phyloP scores from a whole-genome alignment of 2,329 filamentous ascomycete species.

The Venturia pyrina region DNA sequence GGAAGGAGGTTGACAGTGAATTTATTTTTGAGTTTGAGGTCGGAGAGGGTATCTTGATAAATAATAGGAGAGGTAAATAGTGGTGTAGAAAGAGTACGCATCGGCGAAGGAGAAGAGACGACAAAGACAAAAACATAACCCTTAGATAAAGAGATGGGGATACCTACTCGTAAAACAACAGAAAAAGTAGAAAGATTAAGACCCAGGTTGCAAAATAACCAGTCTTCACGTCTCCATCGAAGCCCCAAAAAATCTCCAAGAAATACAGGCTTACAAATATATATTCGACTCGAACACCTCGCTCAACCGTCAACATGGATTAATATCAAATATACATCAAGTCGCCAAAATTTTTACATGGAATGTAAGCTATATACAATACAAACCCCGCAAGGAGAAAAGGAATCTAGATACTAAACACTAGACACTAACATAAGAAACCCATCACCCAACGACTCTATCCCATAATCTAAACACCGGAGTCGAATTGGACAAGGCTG shows the following conservation, averaged over 20 bases:
- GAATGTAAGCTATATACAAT: background rate
- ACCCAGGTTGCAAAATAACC: background rate
- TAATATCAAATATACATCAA: background rate
- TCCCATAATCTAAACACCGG: conserved; percentile 9
- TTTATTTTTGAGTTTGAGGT: no score
- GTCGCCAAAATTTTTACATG: background rate
- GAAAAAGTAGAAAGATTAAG: background rate
- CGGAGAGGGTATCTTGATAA: no score
- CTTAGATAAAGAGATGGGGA: no score
- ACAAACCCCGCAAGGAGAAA: background rate
- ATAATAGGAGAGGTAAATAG: no score
- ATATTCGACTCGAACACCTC: no score
- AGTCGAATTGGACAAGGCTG: conserved; percentile 6
- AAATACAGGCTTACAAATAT: background rate
- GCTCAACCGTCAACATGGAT: background rate
- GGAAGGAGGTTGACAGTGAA: no score
- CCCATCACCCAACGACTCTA: background rate
- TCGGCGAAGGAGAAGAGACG: no score
- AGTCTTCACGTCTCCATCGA: background rate
- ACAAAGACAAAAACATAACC: no score
- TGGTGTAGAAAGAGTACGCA: no score
- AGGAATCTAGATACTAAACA: background rate
- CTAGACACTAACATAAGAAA: background rate
- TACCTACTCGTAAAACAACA: background rate
- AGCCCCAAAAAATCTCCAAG: background rate